Percentiles rank a stretch among this genome's conserved stretches.
Conservation (phyloP, 371 early-diverging fungal species). For the Cladochytrium tenue region DNA sequence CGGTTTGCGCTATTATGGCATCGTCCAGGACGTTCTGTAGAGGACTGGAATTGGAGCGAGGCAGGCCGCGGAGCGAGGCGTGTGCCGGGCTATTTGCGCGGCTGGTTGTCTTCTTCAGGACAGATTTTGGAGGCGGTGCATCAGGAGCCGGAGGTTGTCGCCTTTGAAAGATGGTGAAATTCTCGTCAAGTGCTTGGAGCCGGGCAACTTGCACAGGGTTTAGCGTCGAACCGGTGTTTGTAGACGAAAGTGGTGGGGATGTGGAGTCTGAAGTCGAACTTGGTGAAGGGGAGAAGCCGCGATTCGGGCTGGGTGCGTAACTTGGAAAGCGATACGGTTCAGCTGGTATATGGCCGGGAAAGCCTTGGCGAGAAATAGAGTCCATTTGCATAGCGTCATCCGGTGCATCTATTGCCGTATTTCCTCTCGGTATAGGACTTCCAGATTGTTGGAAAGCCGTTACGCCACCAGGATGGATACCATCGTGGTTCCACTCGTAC, state of each 20-base stretch:
- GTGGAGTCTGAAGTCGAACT: background rate
- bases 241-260: background rate
- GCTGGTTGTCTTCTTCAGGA: background rate
- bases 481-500: too few species aligned
- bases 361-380: too few species aligned
- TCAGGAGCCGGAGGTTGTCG: background rate
- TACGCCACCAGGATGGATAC: too few species aligned
- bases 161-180: background rate
- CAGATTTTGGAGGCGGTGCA: background rate
- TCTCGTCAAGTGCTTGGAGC: background rate
- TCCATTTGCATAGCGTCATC: too few species aligned
- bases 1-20: too few species aligned
- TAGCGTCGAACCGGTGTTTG: background rate
- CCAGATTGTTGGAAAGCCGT: too few species aligned
- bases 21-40: too few species aligned
- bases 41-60: too few species aligned
- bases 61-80: too few species aligned
- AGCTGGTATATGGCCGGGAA: background rate
- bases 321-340: background rate
- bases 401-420: too few species aligned
- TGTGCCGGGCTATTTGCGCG: background rate
- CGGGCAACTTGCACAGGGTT: background rate
- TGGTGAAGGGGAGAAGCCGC: background rate
- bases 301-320: too few species aligned
- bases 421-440: too few species aligned